phyloP scores from a whole-genome alignment of 2,329 filamentous ascomycete genomes.

The Pseudogymnoascus sp. region DNA sequence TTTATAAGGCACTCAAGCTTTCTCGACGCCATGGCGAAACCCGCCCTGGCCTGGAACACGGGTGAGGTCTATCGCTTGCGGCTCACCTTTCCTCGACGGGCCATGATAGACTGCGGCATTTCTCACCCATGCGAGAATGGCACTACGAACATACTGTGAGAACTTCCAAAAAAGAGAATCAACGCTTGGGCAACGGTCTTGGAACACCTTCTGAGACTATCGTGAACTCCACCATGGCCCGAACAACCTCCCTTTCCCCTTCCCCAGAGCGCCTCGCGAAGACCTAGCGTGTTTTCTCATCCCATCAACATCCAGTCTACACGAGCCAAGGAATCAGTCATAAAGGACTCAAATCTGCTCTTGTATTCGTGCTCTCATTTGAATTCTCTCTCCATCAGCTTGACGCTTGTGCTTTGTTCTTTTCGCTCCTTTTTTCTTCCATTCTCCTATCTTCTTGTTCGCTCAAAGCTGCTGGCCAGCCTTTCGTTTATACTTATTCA shows the following conservation, averaged over 20 bases:
- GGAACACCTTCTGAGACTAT: slow-evolving; percentile 6
- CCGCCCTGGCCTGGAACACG: background rate
- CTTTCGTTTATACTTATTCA: slow-evolving; percentile 19
- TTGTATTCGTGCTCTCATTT: slow-evolving; percentile 13
- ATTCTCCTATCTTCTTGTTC: slow-evolving; percentile 17
- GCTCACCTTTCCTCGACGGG: background rate
- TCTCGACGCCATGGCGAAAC: slow-evolving; percentile 3
- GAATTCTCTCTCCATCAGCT: slow-evolving; percentile 13
- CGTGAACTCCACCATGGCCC: background rate
- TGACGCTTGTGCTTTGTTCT: slow-evolving; percentile 13
- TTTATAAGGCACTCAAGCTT: slow-evolving; percentile 1
- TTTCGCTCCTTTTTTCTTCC: slow-evolving; percentile 6
- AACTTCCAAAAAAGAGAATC: background rate
- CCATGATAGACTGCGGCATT: background rate
- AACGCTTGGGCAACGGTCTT: slow-evolving; percentile 3
- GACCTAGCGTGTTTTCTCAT: slow-evolving; percentile 10
- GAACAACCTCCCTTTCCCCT: background rate
- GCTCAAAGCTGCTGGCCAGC: slow-evolving; percentile 24
- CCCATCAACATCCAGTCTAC: slow-evolving; percentile 15
- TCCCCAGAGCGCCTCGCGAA: background rate
- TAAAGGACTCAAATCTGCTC: slow-evolving; percentile 14
- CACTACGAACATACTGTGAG: background rate
- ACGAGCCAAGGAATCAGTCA: slow-evolving; percentile 12
- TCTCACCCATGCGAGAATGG: background rate
- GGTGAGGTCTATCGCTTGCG: background rate